Conservation (phyloP, 2,329 filamentous ascomycete genomes). For the Aureobasidium vineae region DNA sequence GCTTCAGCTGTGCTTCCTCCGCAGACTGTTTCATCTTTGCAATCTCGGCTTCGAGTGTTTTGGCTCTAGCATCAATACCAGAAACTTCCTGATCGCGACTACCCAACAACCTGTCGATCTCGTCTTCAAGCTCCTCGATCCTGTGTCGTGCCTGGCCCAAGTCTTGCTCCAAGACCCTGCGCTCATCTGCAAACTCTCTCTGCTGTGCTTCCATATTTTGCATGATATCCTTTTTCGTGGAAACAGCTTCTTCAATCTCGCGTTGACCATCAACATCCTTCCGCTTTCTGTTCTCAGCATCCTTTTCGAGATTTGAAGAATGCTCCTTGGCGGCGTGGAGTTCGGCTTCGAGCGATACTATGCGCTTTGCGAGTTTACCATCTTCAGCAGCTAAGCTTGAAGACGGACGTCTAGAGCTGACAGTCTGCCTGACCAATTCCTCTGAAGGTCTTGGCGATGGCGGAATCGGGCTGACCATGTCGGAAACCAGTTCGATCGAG, state of each 20-base stretch:
- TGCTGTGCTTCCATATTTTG: conserved; percentile 93
- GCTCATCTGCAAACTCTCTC: conserved; percentile 80
- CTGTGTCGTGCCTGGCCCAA: conserved; percentile 71
- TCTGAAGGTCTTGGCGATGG: conserved; percentile 42
- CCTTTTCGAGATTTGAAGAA: conserved; percentile 65
- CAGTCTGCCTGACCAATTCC: conserved; percentile 56
- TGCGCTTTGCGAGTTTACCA: conserved; percentile 59
- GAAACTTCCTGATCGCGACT: conserved; percentile 79
- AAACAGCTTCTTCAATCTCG: conserved; percentile 80
- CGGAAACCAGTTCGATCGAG: conserved; percentile 27
- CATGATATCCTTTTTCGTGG: conserved; percentile 89
- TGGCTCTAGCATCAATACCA: conserved; percentile 65
- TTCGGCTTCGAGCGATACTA: conserved; percentile 72
- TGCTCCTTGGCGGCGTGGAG: conserved; percentile 70
- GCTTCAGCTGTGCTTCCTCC: conserved; percentile 54
- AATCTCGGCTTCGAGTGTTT: conserved; percentile 68
- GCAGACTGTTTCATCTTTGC: conserved; percentile 56
- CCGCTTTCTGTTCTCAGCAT: conserved; percentile 55
- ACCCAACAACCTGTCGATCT: conserved; percentile 79
- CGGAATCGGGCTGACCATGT: conserved; percentile 26
- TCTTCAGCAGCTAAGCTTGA: conserved; percentile 62
- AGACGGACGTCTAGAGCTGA: conserved; percentile 60
- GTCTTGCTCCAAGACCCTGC: conserved; percentile 78
- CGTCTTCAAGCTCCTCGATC: conserved; percentile 87
- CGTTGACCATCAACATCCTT: conserved; percentile 62